Conservation (phyloP, 495 filamentous ascomycete species). For the Arthonia radiata region DNA sequence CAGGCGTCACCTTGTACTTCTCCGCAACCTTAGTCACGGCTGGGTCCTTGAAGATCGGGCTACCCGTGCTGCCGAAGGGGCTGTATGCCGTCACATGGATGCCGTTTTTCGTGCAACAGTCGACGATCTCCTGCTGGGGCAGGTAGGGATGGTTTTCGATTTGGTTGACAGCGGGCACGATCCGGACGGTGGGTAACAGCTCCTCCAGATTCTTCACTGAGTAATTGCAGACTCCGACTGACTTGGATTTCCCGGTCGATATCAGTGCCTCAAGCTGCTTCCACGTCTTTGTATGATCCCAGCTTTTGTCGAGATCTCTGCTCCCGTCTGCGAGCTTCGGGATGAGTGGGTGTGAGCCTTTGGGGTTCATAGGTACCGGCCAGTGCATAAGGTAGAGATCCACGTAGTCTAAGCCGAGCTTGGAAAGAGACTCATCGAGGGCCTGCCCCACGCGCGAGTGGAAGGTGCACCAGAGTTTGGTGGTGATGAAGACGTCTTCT, state of each 20-base stretch:
- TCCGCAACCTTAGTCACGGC: slow-evolving; percentile 43
- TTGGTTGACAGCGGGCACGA: slow-evolving; percentile 70
- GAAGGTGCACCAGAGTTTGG: slow-evolving; percentile 67
- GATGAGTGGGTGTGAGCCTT: slow-evolving; percentile 41
- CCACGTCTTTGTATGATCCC: slow-evolving; percentile 52
- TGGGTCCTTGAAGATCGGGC: slow-evolving; percentile 42
- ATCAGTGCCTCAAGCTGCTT: slow-evolving; percentile 55
- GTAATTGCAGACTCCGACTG: slow-evolving; percentile 72
- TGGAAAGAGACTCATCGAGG: slow-evolving; percentile 44
- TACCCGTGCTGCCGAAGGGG: slow-evolving; percentile 54
- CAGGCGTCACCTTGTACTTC: slow-evolving; percentile 36
- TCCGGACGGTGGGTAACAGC: slow-evolving; percentile 35
- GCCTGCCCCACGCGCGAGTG: slow-evolving; percentile 38
- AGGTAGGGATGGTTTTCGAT: slow-evolving; percentile 71
- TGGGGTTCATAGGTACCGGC: slow-evolving; percentile 62
- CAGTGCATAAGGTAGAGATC: slow-evolving; percentile 52
- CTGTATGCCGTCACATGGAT: slow-evolving; percentile 58
- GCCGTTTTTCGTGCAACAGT: slow-evolving; percentile 45
- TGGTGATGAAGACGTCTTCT: slow-evolving; percentile 60
- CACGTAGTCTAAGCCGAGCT: slow-evolving; percentile 51
- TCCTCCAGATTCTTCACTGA: slow-evolving; percentile 46
- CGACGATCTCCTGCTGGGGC: slow-evolving; percentile 69
- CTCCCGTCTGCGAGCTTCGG: slow-evolving; percentile 46
- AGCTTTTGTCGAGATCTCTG: slow-evolving; percentile 37
- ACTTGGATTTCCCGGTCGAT: slow-evolving; percentile 38